These are phyloP conservation scores for Cladosporium sp. DNA, from an alignment of 2,329 filamentous ascomycete species.

Conservation along the genomic window DNA sequence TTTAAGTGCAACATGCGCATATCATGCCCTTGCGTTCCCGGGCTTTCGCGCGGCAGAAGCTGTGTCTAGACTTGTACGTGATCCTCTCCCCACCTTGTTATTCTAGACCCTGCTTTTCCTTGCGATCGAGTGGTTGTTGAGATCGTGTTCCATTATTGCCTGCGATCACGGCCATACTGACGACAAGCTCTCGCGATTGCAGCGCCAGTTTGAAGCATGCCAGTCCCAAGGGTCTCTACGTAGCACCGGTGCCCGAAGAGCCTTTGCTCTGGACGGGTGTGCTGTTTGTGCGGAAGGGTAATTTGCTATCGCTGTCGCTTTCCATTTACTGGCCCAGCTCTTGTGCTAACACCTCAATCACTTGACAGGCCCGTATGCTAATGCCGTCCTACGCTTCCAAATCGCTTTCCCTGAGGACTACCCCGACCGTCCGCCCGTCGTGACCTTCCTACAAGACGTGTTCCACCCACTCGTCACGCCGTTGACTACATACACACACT, in stretches of 20 bases:
- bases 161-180: neutral
- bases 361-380: slow-evolving; percentile 73
- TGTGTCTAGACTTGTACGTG: slow-evolving; percentile 76
- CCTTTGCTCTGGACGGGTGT: slow-evolving; percentile 84
- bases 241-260: slow-evolving; percentile 77
- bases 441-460: slow-evolving; percentile 87
- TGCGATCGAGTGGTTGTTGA: neutral
- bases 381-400: slow-evolving; percentile 82
- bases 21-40: slow-evolving; percentile 16
- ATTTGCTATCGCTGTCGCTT: slow-evolving; percentile 14
- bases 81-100: neutral
- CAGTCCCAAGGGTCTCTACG: slow-evolving; percentile 81
- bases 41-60: slow-evolving; percentile 65
- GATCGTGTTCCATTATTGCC: slow-evolving; percentile 2
- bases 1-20: slow-evolving; percentile 11
- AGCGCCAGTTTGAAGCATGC: slow-evolving; percentile 46
- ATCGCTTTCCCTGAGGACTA: slow-evolving; percentile 81
- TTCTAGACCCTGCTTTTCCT: neutral
- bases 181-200: neutral
- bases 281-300: slow-evolving; percentile 85
- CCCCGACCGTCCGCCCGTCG: slow-evolving; percentile 71
- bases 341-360: neutral
- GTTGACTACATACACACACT: slow-evolving; percentile 90
- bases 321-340: neutral
- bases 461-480: slow-evolving; percentile 93